phyloP scores from a whole-genome alignment of 495 filamentous ascomycete species.

The Trichoderma virens region DNA sequence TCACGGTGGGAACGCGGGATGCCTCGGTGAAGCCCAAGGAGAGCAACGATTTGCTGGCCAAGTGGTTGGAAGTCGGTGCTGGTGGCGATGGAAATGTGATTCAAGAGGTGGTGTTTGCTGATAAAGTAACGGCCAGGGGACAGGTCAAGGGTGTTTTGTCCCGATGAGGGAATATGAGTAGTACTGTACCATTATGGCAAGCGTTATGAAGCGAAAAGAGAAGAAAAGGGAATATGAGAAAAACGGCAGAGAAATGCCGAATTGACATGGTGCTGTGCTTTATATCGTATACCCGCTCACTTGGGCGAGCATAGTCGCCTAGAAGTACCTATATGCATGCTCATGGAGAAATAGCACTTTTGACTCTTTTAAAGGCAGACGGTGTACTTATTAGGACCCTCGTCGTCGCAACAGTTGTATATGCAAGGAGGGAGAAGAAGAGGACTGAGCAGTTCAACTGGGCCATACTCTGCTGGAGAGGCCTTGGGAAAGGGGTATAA shows the following conservation, averaged over 20 bases:
- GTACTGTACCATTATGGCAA: neutral
- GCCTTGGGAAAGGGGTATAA: neutral
- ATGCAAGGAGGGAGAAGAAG: neutral
- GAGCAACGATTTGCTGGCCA: constrained; percentile 72
- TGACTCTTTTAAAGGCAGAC: neutral
- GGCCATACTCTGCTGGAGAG: neutral
- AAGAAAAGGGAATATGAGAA: neutral
- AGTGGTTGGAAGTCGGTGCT: constrained; percentile 52
- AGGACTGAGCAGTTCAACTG: neutral
- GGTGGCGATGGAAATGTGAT: constrained; percentile 35
- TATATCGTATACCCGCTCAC: constrained; percentile 7
- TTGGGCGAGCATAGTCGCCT: constrained; percentile 14
- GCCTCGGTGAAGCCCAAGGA: constrained; percentile 79
- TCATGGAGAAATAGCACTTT: neutral
- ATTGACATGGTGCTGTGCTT: neutral
- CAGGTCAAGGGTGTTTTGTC: constrained; percentile 37
- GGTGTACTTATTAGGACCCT: neutral
- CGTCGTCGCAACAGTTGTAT: neutral
- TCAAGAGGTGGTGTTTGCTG: constrained; percentile 40
- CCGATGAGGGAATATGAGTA: constrained; percentile 20
- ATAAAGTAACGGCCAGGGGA: constrained; percentile 31
- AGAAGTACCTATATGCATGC: neutral
- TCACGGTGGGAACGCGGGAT: constrained; percentile 77
- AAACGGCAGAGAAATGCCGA: too few species aligned
- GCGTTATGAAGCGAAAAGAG: neutral